Base-by-base conservation (phyloP, 2,329 filamentous ascomycete genomes). In the Diaporthe velutina region DNA sequence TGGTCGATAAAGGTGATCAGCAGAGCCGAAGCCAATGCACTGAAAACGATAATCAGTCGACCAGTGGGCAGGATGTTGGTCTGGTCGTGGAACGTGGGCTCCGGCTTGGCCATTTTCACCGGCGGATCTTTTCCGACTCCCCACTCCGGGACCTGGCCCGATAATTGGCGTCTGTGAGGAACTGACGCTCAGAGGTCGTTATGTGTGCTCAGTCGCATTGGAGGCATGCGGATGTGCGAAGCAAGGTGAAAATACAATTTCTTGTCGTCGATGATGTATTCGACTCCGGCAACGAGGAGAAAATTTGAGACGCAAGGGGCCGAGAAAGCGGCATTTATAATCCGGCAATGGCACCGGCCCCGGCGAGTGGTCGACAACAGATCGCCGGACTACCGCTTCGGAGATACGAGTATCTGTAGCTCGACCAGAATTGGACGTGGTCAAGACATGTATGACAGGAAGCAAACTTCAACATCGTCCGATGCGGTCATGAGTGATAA, bases 1-100 rank as follows among this genome's bases (percentile, higher is more conserved):
- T 91, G 89, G 78, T 92, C 89, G 70, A 90, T 86, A 75, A 88
- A 90, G 17, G 85, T 86, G 42, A 92, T 87, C 22, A 91, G 81
- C 9, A 92, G 81, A 0, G 88, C 87, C 19, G 88, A 82, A 1
- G 90, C 85, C 15, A 92, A 82, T 4, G 86, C 86, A 8, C 81
- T 80, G 74, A 92, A 90, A 58, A 91, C 88, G 55, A 86, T 77
- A 15, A 90, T 71, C 5, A 90, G 82, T 76, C 90, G 84, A 13
- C 82, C 83, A 52, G 84, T 85, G 0, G 89, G 88, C 2, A 92
- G 83, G 25, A 91, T 85, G 74, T 92, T 90, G 12, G 86, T 90
- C 79, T 92, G 90, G 78, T 90, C 88, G 79, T 88, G 86, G 19
- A 76, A 30, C 6, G 54, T 50, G 7, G 64, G 71, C 66, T 76